Evolutionary conservation across 768 basidiomycete species (phyloP).

Genomic region (Russula ochroleuca): DNA sequence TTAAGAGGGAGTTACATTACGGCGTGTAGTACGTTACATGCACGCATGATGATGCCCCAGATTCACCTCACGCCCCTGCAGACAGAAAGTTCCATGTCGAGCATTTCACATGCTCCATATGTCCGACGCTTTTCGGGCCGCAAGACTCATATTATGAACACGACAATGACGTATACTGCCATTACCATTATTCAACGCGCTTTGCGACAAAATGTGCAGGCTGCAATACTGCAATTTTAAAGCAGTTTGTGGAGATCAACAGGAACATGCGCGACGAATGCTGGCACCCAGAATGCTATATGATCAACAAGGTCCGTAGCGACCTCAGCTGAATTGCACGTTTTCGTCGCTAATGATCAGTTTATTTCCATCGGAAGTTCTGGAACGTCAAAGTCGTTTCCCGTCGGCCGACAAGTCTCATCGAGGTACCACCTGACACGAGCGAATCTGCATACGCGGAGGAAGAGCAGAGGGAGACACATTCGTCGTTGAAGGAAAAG

Average conservation of each 20-base stretch:
- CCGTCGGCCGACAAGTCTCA: slow-evolving; percentile 59
- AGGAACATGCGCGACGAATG: slow-evolving; percentile 97
- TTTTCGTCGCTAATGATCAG: slow-evolving; percentile 18
- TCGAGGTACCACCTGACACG: slow-evolving; percentile 33
- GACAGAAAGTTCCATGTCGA: slow-evolving; percentile 99
- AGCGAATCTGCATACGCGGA: slow-evolving; percentile 55
- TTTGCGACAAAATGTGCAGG: slow-evolving; percentile 99
- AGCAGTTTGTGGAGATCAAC: slow-evolving; percentile 99
- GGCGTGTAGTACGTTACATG: slow-evolving; percentile 77
- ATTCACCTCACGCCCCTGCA: slow-evolving; percentile 36
- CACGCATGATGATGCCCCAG: slow-evolving; percentile 17
- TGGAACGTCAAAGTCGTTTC: slow-evolving; percentile 97
- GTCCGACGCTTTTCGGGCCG: slow-evolving; percentile 92
- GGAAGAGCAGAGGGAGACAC: slow-evolving; percentile 78
- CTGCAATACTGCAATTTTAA: slow-evolving; percentile 93
- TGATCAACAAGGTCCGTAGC: slow-evolving; percentile 89
- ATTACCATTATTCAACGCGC: slow-evolving; percentile 98
- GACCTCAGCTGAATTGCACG: background rate
- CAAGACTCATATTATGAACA: slow-evolving; percentile 99
- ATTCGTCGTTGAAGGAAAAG: slow-evolving; percentile 77
- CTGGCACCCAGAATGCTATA: slow-evolving; percentile 99
- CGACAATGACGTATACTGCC: slow-evolving; percentile 95
- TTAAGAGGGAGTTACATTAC: slow-evolving; percentile 98
- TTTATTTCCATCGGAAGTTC: slow-evolving; percentile 53
- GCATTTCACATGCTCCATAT: slow-evolving; percentile 97